Conservation (phyloP, 306 rosid species). For the Inga leiocalycina region DNA sequence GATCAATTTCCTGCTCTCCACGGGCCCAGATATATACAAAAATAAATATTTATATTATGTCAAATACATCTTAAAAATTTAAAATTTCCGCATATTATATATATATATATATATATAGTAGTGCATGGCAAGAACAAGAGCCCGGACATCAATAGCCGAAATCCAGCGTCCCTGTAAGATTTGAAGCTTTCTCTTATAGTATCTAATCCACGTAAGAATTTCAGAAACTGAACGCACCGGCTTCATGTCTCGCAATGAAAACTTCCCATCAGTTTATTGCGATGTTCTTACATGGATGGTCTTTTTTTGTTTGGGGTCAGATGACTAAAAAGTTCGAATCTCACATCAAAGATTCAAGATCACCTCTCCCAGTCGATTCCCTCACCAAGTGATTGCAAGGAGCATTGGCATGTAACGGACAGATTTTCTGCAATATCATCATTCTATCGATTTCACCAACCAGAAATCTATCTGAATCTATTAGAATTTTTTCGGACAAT, state of each 20-base stretch:
- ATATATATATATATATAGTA: background rate
- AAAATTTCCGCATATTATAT: too few relatives aligned
- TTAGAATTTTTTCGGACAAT: background rate
- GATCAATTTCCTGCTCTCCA: background rate
- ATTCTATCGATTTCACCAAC: conserved; percentile 26
- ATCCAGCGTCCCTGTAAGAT: background rate
- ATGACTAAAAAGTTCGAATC: conserved; percentile 15
- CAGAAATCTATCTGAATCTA: conserved; percentile 20
- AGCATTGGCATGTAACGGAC: conserved; percentile 33
- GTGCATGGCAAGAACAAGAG: background rate
- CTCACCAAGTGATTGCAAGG: conserved; percentile 27
- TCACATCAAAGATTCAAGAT: too few relatives aligned
- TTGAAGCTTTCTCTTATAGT: background rate
- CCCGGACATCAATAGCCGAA: background rate
- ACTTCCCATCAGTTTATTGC: background rate
- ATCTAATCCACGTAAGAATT: background rate
- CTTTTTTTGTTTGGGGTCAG: conserved; percentile 28
- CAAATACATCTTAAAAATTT: too few relatives aligned
- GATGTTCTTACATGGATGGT: conserved; percentile 37
- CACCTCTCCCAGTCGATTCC: conserved; percentile 27
- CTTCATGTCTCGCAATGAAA: background rate
- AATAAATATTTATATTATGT: too few relatives aligned
- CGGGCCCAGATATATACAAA: background rate
- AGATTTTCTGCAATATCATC: conserved; percentile 30
- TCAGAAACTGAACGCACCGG: background rate